Evolutionary conservation across 176 grass and related monocot species (phyloP).

Genomic region (Oryza glumipatula): DNA sequence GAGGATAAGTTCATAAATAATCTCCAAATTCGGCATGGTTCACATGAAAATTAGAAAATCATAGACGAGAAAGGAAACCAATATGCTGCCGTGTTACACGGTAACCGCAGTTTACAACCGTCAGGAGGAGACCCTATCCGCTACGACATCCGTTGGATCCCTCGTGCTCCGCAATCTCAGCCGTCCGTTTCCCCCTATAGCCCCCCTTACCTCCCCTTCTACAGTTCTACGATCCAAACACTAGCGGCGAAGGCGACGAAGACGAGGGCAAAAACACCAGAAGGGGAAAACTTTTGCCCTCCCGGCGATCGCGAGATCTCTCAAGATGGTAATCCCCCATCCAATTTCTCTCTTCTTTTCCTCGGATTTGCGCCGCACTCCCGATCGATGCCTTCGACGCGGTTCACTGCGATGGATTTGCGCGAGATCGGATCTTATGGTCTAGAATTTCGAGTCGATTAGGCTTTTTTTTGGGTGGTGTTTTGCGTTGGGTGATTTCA

Average conservation of each 20-base stretch:
- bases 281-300: not conserved
- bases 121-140: not conserved
- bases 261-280: not conserved
- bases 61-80: not conserved
- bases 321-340: conserved; percentile 40
- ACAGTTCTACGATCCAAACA: not conserved
- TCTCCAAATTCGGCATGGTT: not conserved
- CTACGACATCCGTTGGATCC: conserved; percentile 12
- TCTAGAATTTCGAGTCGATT: not conserved
- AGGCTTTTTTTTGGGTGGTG: not conserved
- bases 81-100: not conserved
- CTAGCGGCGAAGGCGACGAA: conserved; percentile 3
- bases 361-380: not conserved
- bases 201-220: not conserved
- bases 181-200: conserved; percentile 16
- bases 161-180: not conserved
- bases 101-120: not conserved
- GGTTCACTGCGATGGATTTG: not conserved
- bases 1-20: too few relatives aligned
- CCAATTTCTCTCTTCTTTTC: not conserved
- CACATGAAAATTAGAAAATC: not conserved
- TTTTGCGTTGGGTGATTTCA: not conserved
- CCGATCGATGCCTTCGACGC: not conserved
- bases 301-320: conserved; percentile 30
- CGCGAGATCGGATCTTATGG: conserved; percentile 21